These are phyloP conservation scores for Nidula microcarpa DNA, from an alignment of 768 basidiomycete genomes.

Conservation along the genomic window DNA sequence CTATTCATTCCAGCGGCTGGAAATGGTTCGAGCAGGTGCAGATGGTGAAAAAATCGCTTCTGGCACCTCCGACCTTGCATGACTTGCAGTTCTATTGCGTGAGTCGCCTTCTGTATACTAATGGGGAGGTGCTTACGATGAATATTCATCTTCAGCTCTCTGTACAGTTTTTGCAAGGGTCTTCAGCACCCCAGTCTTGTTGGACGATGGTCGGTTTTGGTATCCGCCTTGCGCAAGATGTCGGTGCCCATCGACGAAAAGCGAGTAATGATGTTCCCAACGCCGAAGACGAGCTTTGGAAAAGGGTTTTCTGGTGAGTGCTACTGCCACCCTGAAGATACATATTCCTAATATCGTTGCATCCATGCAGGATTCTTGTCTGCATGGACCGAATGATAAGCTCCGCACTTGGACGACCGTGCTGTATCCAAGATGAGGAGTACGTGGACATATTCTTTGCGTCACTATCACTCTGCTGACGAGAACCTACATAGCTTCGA, in stretches of 20 bases:
- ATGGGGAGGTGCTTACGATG: not conserved
- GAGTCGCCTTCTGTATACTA: conserved; percentile 16
- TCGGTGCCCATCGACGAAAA: conserved; percentile 64
- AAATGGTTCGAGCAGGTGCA: conserved; percentile 70
- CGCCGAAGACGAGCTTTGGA: conserved; percentile 71
- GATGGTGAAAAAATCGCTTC: conserved; percentile 56
- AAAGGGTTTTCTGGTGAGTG: conserved; percentile 60
- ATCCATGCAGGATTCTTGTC: conserved; percentile 46
- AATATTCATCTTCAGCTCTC: conserved; percentile 35
- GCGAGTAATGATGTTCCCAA: conserved; percentile 27
- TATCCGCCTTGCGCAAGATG: conserved; percentile 73
- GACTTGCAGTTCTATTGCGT: conserved; percentile 71
- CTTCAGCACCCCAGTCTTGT: conserved; percentile 56
- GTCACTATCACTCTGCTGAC: not conserved
- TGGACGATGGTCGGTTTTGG: conserved; percentile 75
- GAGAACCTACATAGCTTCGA: conserved; percentile 52
- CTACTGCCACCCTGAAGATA: not conserved
- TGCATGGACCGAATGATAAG: conserved; percentile 50
- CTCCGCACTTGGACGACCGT: conserved; percentile 63
- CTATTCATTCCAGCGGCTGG: conserved; percentile 53
- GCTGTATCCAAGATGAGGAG: conserved; percentile 82
- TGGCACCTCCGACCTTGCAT: conserved; percentile 62
- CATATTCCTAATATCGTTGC: not conserved
- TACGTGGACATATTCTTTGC: conserved; percentile 22
- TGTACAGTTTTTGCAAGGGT: conserved; percentile 50